Percentiles rank a stretch among this genome's conserved stretches.
These are phyloP conservation scores for Colletotrichum tropicicola DNA, from an alignment of 2,329 filamentous ascomycete species.

Conservation along the genomic window DNA sequence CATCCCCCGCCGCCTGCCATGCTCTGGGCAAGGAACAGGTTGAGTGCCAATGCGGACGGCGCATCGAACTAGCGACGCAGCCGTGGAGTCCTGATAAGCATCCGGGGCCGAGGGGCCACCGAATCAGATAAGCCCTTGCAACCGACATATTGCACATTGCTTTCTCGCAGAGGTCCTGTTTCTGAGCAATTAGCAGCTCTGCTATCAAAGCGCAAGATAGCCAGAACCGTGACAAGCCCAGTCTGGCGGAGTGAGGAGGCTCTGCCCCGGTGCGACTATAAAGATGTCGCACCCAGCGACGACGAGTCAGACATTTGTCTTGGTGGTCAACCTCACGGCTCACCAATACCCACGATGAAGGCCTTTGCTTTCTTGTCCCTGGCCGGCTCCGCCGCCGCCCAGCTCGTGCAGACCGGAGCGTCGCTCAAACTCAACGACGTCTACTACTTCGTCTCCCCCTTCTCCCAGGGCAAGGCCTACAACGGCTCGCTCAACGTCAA, in stretches of 20 bases:
- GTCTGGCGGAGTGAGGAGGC: neutral
- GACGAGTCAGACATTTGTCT: neutral
- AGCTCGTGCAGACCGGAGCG: constrained; percentile 40
- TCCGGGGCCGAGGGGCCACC: neutral
- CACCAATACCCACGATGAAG: constrained; percentile 15
- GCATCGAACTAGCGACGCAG: constrained; percentile 1
- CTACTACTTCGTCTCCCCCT: constrained; percentile 45
- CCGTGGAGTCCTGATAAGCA: constrained; percentile 21
- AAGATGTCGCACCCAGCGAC: neutral
- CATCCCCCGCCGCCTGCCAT: neutral
- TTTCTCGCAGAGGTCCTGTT: constrained; percentile 12
- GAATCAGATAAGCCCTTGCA: constrained; percentile 6
- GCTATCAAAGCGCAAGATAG: neutral
- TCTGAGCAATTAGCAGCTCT: neutral
- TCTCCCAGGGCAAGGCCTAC: constrained; percentile 37
- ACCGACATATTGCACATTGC: constrained; percentile 10
- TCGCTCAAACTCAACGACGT: constrained; percentile 41
- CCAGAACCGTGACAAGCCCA: neutral
- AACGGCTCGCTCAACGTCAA: constrained; percentile 25
- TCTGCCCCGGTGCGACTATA: neutral
- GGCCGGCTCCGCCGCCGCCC: constrained; percentile 27
- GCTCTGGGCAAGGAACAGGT: neutral
- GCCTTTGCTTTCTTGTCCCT: constrained; percentile 23
- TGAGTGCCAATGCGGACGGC: too few species aligned
- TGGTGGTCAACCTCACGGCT: neutral